A percentile compares a stretch with the other conserved stretches of the same genome.
Evolutionary conservation across 352 stramenopile genomes (phyloP).

Genomic region (Pseudoperonospora humuli): DNA sequence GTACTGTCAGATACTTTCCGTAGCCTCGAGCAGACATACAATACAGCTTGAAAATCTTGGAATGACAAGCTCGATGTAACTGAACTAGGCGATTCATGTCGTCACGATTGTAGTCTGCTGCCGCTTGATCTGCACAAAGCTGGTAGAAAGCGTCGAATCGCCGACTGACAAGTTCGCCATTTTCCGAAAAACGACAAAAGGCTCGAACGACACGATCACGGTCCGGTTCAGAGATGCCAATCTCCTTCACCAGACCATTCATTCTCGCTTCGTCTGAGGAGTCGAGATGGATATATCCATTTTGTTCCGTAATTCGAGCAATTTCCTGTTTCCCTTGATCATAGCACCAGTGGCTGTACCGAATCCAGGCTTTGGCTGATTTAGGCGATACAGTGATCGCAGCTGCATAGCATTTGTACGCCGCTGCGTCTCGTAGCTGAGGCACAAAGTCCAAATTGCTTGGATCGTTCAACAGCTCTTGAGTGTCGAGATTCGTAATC

Average conservation of each 20-base stretch:
- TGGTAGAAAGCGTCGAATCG: slow-evolving; percentile 32
- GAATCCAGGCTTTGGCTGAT: slow-evolving; percentile 43
- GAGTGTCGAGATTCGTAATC: not conserved
- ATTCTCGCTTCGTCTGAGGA: slow-evolving; percentile 36
- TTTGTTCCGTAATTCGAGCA: slow-evolving; percentile 32
- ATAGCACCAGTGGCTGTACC: slow-evolving; percentile 73
- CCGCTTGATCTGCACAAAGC: slow-evolving; percentile 18
- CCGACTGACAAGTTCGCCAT: slow-evolving; percentile 30
- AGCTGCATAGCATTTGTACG: slow-evolving; percentile 25
- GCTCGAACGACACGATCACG: slow-evolving; percentile 27
- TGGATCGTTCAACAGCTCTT: not conserved
- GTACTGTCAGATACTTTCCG: slow-evolving; percentile 25
- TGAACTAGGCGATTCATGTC: slow-evolving; percentile 23
- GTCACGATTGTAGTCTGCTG: not conserved
- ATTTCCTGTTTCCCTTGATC: slow-evolving; percentile 36
- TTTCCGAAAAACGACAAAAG: slow-evolving; percentile 52
- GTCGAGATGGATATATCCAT: slow-evolving; percentile 44
- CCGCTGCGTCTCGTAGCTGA: slow-evolving; percentile 7
- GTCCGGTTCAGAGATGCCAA: slow-evolving; percentile 25
- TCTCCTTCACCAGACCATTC: slow-evolving; percentile 29
- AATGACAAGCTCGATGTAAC: slow-evolving; percentile 30
- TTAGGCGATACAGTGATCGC: slow-evolving; percentile 30
- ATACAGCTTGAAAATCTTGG: slow-evolving; percentile 30
- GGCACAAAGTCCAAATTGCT: slow-evolving; percentile 1
- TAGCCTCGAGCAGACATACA: slow-evolving; percentile 37